Percentiles rank a stretch among this genome's conserved stretches.
These are phyloP conservation scores for Artemisia annua DNA, from an alignment of 129 eudicot species.

Conservation along the genomic window DNA sequence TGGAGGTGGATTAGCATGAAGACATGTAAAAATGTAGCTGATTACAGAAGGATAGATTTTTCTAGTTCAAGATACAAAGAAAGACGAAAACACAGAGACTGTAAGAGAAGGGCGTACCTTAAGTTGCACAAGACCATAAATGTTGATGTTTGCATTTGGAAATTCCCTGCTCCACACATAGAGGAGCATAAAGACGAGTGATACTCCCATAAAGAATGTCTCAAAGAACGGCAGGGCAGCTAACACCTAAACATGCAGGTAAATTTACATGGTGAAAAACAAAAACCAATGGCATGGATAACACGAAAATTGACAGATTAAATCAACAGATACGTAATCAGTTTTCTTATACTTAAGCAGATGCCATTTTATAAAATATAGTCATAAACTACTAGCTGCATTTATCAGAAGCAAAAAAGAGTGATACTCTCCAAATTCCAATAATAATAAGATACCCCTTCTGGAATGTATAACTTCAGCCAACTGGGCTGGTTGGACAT, in stretches of 20 bases:
- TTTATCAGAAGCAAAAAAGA: too few relatives aligned
- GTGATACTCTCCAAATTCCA: neutral
- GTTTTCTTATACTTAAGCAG: neutral
- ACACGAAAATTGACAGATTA: neutral
- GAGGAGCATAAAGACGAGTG: slow-evolving; percentile 88
- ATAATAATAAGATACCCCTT: neutral
- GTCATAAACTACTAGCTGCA: neutral
- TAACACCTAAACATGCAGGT: slow-evolving; percentile 42
- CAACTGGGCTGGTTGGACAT: too few relatives aligned
- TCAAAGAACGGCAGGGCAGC: slow-evolving; percentile 52
- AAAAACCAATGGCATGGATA: neutral
- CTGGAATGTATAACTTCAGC: neutral
- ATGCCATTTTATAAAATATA: neutral
- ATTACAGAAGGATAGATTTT: neutral
- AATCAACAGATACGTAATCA: too few relatives aligned
- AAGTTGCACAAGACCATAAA: slow-evolving; percentile 72
- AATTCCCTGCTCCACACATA: slow-evolving; percentile 91
- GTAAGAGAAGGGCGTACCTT: slow-evolving; percentile 46
- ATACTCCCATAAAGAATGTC: slow-evolving; percentile 59
- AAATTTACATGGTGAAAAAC: neutral
- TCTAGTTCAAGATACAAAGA: neutral
- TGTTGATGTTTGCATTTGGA: slow-evolving; percentile 64
- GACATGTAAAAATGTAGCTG: neutral
- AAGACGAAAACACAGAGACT: neutral
- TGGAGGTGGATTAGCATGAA: neutral